A percentile compares a stretch with the other conserved stretches of the same genome.
These are phyloP conservation scores for Colletotrichum cordylinicola DNA, from an alignment of 2,329 filamentous ascomycete species.

Conservation along the genomic window DNA sequence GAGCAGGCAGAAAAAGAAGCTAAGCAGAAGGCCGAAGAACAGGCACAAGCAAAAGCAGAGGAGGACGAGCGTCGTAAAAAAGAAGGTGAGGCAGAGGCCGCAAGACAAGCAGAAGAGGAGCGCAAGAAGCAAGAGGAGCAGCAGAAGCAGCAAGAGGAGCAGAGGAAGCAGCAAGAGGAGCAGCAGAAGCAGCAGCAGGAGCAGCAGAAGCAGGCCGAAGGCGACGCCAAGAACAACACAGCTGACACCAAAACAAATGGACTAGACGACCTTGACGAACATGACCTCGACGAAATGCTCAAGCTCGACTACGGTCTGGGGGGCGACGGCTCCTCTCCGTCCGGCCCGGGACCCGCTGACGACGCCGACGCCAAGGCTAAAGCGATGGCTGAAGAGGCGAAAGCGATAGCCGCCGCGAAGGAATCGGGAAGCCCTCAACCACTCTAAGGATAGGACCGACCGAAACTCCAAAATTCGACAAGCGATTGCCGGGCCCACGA, in stretches of 20 bases:
- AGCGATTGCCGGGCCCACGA: not conserved
- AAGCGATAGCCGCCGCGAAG: not conserved
- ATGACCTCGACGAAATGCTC: not conserved
- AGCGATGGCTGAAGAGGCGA: not conserved
- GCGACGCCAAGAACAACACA: not conserved
- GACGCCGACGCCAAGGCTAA: constrained; percentile 14
- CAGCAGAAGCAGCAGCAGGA: not conserved
- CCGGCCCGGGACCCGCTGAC: not conserved
- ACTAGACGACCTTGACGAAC: not conserved
- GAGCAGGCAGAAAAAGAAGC: constrained; percentile 10
- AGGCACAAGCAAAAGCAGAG: not conserved
- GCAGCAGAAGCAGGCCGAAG: not conserved
- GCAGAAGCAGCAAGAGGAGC: not conserved
- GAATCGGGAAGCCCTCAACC: not conserved
- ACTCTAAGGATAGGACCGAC: not conserved
- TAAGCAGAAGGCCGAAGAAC: constrained; percentile 13
- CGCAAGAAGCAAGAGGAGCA: not conserved
- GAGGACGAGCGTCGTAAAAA: constrained; percentile 6
- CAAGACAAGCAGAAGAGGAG: not conserved
- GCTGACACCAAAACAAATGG: not conserved
- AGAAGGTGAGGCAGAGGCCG: not conserved
- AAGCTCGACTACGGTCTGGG: not conserved
- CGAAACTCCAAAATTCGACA: not conserved
- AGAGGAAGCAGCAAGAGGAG: not conserved
- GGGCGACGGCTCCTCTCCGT: not conserved